phyloP scores from a whole-genome alignment of 371 early-diverging fungal species.

The Mortierella sp. region DNA sequence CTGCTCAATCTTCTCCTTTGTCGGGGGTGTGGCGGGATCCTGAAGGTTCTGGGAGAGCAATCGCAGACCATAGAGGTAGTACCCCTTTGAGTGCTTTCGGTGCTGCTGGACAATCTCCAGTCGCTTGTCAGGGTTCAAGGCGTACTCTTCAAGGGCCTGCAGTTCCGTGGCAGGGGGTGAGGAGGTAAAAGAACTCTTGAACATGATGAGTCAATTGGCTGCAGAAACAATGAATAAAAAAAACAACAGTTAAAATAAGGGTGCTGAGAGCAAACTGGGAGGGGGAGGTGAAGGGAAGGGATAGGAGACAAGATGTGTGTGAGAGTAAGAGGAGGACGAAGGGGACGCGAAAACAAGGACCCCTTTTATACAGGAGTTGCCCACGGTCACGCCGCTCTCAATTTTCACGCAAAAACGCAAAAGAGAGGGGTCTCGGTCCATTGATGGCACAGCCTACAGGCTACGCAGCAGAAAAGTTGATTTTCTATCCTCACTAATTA shows the following conservation, averaged over 20 bases:
- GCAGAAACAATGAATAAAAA: neutral
- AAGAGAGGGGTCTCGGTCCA: neutral
- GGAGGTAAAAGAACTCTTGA: constrained; percentile 72
- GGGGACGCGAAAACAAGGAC: neutral
- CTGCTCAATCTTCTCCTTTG: constrained; percentile 14
- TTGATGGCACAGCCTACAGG: neutral
- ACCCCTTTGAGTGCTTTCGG: constrained; percentile 11
- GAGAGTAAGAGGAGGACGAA: neutral
- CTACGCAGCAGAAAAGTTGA: neutral
- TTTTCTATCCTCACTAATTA: too few relatives aligned
- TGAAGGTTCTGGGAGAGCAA: constrained; percentile 35
- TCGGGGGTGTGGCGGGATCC: constrained; percentile 20
- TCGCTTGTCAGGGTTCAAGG: constrained; percentile 44
- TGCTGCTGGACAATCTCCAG: constrained; percentile 20
- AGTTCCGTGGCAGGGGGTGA: constrained; percentile 65
- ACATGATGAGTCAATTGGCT: neutral
- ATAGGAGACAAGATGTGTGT: neutral
- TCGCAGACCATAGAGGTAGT: constrained; percentile 26
- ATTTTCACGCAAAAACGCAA: neutral
- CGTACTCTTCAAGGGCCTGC: constrained; percentile 33
- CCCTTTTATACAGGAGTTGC: neutral
- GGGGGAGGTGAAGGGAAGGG: constrained; percentile 1
- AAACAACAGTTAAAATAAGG: neutral
- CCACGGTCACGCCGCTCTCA: neutral
- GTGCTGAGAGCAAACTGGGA: neutral